A percentile compares a stretch with the other conserved stretches of the same genome.
Conservation (phyloP, 257 asterid species). For the Handroanthus guayacan region DNA sequence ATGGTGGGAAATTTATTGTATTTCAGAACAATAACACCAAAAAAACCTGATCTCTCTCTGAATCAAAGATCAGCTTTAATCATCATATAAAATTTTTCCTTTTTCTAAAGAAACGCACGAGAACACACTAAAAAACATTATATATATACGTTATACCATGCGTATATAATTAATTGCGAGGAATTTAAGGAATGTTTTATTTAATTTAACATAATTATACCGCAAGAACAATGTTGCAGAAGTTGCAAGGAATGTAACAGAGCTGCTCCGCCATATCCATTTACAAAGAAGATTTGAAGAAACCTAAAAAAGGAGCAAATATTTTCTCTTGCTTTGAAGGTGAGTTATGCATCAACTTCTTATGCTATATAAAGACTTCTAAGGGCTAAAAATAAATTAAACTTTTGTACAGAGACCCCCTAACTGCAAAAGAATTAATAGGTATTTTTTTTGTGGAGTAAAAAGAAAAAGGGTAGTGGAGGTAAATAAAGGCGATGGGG, state of each 20-base stretch:
- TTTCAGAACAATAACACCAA: conserved; percentile 49
- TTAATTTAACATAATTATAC: conserved; percentile 39
- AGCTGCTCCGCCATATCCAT: conserved; percentile 73
- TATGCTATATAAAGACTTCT: conserved; percentile 47
- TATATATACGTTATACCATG: conserved; percentile 25
- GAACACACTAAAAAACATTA: not conserved
- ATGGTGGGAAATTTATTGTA: conserved; percentile 38
- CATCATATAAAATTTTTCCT: conserved; percentile 36
- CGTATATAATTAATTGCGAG: not conserved
- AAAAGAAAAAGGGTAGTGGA: conserved; percentile 25
- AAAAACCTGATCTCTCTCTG: conserved; percentile 57
- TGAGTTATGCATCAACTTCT: conserved; percentile 43
- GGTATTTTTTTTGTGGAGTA: conserved; percentile 29
- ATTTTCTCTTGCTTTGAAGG: conserved; percentile 36
- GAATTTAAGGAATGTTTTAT: conserved; percentile 25
- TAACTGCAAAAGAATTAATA: conserved; percentile 22
- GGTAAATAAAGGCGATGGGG: conserved; percentile 31
- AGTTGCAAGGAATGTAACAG: conserved; percentile 93
- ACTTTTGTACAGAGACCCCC: conserved; percentile 26
- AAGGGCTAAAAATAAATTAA: conserved; percentile 32
- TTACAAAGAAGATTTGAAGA: conserved; percentile 4
- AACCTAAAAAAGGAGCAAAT: conserved; percentile 20
- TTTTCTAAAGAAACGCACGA: conserved; percentile 9
- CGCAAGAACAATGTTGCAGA: conserved; percentile 93
- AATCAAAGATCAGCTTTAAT: conserved; percentile 61